Evolutionary conservation across 2,329 filamentous ascomycete species (phyloP).

Genomic region (Oidium heveae): DNA sequence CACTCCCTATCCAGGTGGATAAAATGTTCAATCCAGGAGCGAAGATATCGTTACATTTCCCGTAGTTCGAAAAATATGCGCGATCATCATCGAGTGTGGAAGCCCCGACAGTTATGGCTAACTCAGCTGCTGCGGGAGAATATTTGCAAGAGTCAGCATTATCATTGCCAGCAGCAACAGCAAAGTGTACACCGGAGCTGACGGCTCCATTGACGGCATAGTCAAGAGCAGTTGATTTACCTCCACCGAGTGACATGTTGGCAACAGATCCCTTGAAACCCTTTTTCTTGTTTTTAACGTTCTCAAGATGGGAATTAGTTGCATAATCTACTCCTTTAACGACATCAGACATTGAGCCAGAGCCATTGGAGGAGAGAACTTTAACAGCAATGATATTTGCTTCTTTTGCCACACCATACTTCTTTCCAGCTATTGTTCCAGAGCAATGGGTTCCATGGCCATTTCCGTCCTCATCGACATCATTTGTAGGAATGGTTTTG

Average conservation of each 20-base stretch:
- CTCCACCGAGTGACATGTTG: conserved; percentile 98
- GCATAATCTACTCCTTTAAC: conserved; percentile 96
- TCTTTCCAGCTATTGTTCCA: conserved; percentile 89
- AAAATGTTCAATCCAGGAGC: conserved; percentile 89
- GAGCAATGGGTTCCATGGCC: conserved; percentile 99
- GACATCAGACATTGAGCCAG: conserved; percentile 94
- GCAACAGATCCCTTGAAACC: conserved; percentile 96
- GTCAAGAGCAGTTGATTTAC: conserved; percentile 83
- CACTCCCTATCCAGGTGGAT: conserved; percentile 95
- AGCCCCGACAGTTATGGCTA: conserved; percentile 88
- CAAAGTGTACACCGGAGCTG: conserved; percentile 79
- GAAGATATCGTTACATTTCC: conserved; percentile 98
- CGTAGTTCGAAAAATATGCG: conserved; percentile 99
- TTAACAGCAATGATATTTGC: conserved; percentile 92
- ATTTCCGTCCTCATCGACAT: conserved; percentile 82
- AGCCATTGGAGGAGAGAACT: conserved; percentile 91
- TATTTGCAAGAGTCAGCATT: conserved; percentile 99
- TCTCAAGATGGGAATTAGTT: conserved; percentile 50
- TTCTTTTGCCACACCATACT: conserved; percentile 99
- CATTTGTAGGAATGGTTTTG: conserved; percentile 72
- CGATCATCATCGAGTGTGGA: conserved; percentile 83
- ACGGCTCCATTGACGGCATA: conserved; percentile 86
- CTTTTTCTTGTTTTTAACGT: conserved; percentile 64
- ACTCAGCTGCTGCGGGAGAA: conserved; percentile 77
- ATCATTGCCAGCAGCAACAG: conserved; percentile 94